Evolutionary conservation across 2,329 filamentous ascomycete genomes (phyloP).

Genomic region (Pseudocercospora crystallina): DNA sequence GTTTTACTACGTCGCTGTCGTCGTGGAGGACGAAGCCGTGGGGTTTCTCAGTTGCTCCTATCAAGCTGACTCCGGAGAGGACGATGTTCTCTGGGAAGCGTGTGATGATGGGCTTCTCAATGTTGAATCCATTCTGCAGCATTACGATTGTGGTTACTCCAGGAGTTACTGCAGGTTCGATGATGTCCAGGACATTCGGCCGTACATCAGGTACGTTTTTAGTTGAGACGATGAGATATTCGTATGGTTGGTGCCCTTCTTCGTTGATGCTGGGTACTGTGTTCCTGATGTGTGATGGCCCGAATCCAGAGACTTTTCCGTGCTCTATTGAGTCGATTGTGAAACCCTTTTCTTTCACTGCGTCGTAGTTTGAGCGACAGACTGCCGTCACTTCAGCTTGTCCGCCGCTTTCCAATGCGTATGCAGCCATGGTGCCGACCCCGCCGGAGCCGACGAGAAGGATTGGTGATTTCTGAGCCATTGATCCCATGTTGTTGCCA

Average conservation of each 20-base stretch:
- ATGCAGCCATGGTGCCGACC: conserved; percentile 57
- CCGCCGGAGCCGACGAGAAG: conserved; percentile 58
- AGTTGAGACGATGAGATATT: conserved; percentile 59
- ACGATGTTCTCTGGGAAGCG: conserved; percentile 54
- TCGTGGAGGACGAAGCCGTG: conserved; percentile 55
- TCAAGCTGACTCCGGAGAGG: conserved; percentile 55
- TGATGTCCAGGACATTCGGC: conserved; percentile 51
- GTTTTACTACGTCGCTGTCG: conserved; percentile 50
- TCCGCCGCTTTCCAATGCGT: conserved; percentile 54
- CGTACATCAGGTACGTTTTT: conserved; percentile 59
- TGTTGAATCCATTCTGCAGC: conserved; percentile 64
- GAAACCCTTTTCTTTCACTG: conserved; percentile 52
- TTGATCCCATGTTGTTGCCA: conserved; percentile 10
- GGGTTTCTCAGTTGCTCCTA: conserved; percentile 51
- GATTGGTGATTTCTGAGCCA: conserved; percentile 40
- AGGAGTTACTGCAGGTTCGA: conserved; percentile 53
- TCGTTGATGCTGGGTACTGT: conserved; percentile 49
- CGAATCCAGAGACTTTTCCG: conserved; percentile 41
- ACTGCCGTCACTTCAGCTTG: conserved; percentile 55
- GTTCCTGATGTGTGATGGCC: conserved; percentile 43
- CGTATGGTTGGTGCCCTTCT: conserved; percentile 39
- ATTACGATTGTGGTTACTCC: conserved; percentile 56
- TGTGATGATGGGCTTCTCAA: conserved; percentile 55
- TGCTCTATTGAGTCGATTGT: conserved; percentile 58
- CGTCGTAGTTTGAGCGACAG: conserved; percentile 56